A percentile compares a stretch with the other conserved stretches of the same genome.
Conservation (phyloP, 441 rosid species). For the Mallotus repandus region DNA sequence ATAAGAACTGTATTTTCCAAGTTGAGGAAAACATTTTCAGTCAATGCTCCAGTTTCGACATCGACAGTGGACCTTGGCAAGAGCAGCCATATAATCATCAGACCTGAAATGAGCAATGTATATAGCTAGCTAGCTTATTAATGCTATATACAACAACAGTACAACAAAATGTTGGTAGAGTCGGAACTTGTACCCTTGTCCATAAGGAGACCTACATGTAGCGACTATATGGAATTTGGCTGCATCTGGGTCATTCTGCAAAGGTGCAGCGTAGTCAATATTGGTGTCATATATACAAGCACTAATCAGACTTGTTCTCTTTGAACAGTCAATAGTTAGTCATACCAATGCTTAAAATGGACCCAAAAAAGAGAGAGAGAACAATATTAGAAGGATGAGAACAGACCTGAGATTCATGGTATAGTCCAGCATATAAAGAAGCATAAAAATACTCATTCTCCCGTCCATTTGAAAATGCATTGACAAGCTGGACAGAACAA, state of each 20-base stretch:
- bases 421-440: constrained; percentile 75
- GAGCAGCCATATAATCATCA: constrained; percentile 76
- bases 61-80: constrained; percentile 71
- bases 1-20: background rate
- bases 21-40: constrained; percentile 16
- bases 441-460: constrained; percentile 67
- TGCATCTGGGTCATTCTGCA: constrained; percentile 68
- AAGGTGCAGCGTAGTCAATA: background rate
- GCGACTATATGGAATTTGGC: constrained; percentile 65
- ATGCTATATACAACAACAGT: background rate
- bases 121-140: background rate
- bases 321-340: too few relatives aligned
- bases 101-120: constrained; percentile 49
- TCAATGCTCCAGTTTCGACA: constrained; percentile 60
- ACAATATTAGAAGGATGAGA: constrained; percentile 16
- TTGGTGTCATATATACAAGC: background rate
- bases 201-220: constrained; percentile 66
- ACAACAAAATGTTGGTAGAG: background rate
- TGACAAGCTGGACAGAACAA: constrained; percentile 47
- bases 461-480: constrained; percentile 53
- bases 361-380: constrained; percentile 1
- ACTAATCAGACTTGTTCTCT: background rate
- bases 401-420: constrained; percentile 76
- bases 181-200: constrained; percentile 53
- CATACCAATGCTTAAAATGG: background rate